Evolutionary conservation across 2,329 filamentous ascomycete species (phyloP), one percentile per base, ranked within the genome.

Genomic region (Cordyceps farinosa): DNA sequence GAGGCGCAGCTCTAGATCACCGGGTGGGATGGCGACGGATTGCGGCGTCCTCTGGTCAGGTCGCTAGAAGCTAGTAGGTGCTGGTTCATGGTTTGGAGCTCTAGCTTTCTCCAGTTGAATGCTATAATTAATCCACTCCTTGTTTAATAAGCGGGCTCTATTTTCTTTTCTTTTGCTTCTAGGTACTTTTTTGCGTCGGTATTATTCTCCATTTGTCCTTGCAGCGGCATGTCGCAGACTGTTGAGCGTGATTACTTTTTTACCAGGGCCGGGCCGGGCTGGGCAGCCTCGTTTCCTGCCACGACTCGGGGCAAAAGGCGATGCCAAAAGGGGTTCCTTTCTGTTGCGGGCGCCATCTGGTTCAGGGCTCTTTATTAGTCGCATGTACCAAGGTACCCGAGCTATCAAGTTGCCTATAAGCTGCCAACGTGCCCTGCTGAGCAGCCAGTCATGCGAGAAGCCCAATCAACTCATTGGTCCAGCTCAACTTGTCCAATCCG

Each of bases 1-100:
- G 60, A 60, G 59, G 59, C 59, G 59, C 59, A 61, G 59, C 51
- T 61, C 40, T 3, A 27, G 59, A 61, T 61, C 50, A 32, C 40
- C 47, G 50, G 40, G 59, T 54, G 59, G 59, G 59, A 48, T 61
- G 50, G 59, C 42, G 50, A 61, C 59, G 51, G 51, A 48, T 54
- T 47, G 50, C 47, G 59, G 59, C 51, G 54, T 57, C 53, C 34
- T 55, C 32, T 54, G 50, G 57, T 34, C n/a, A 42, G 29, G 11
- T 22, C 9, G 7, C 4, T 44, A 22, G 44, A 48, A 11, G 5
- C 11, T 38, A 59, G 22, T 32, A 30, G 44, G 44, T 48, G 36
- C 45, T 53, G 58, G 48, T 59, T 45, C 15, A 17, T 30, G 13
- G 44, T 30, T 22, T 50, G 56, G 55, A 59, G 56, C 56, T 59